Base-by-base conservation (phyloP, 2,329 filamentous ascomycete species). In the Diplodia sapinea region DNA sequence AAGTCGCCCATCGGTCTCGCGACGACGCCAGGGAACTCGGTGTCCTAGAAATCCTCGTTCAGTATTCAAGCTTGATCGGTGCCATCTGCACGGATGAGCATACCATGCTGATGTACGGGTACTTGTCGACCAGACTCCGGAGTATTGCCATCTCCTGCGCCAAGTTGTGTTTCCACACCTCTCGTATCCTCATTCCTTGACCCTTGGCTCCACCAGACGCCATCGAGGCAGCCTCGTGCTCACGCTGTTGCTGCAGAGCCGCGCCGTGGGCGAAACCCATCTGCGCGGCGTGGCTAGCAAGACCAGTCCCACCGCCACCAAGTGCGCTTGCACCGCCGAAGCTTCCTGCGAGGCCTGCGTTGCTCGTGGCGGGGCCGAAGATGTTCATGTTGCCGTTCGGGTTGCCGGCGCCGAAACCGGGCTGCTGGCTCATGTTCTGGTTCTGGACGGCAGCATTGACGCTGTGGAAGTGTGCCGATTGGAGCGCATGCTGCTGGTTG, bases 41-140 rank as follows among this genome's bases (percentile, higher is more conserved):
- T 97, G 78, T 99, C 95, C 94, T 97, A 31, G 7, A 47, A 6
- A 31, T 36, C 31, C 36, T 17, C 52, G 9, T n/a, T 66, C 59
- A 66, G 57, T 31, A 8, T 76, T 63, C 17, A 20, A 33, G 65
- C 26, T 29, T 43, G 52, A 36, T 31, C 13, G 15, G 40, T 26
- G 64, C 49, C 43, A 52, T 1, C 26, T 2, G 52, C 23, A 9
- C 17, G 31, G 26, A n/a, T 17, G 31, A 56, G 59, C 65, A 77
- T 83, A 97, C 94, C 95, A 99, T 98, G 73, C 94, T 94, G 80
- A 99, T 94, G 77, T 96, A 98, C 51, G 93, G 92, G 79, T 96
- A 98, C 74, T 91, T 92, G 70, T 96, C 91, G 71, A 98, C 88
- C 74, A 98, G 82, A 68, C 91, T 88, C 78, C 94, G 87, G 72